Conservation (phyloP, 202 grass and related monocot genomes). For the Cymbopogon flexuosus region DNA sequence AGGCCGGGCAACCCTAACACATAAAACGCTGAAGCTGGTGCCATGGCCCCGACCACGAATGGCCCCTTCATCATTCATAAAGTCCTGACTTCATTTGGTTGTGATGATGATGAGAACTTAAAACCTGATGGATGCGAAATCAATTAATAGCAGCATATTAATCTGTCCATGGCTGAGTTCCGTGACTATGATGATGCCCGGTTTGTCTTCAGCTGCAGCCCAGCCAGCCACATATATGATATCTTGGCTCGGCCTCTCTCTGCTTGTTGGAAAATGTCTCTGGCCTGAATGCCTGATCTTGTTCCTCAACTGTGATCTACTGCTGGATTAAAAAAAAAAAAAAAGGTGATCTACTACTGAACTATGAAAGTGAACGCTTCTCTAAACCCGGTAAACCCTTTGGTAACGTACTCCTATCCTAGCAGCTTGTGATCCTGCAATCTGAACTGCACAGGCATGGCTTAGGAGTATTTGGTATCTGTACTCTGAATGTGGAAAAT, state of each 20-base stretch:
- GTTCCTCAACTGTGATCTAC: background rate
- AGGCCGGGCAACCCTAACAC: background rate
- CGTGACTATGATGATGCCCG: background rate
- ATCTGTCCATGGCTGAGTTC: background rate
- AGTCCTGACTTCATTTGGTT: background rate
- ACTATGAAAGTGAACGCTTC: background rate
- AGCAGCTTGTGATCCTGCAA: background rate
- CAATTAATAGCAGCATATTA: background rate
- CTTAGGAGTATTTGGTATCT: background rate
- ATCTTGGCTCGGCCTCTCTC: background rate
- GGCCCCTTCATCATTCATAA: background rate
- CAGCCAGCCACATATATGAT: background rate
- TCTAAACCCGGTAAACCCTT: background rate
- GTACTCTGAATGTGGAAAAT: background rate
- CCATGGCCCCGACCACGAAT: background rate
- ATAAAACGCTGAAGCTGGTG: background rate
- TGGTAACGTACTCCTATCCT: background rate
- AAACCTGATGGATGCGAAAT: slow-evolving; percentile 11
- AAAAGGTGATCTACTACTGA: background rate
- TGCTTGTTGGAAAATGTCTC: background rate
- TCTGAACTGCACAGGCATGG: background rate
- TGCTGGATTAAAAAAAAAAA: background rate
- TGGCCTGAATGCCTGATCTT: background rate
- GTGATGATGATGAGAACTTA: slow-evolving; percentile 30
- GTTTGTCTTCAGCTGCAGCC: background rate